phyloP scores from a whole-genome alignment of 768 basidiomycete species.

The Tylopilus sp. region DNA sequence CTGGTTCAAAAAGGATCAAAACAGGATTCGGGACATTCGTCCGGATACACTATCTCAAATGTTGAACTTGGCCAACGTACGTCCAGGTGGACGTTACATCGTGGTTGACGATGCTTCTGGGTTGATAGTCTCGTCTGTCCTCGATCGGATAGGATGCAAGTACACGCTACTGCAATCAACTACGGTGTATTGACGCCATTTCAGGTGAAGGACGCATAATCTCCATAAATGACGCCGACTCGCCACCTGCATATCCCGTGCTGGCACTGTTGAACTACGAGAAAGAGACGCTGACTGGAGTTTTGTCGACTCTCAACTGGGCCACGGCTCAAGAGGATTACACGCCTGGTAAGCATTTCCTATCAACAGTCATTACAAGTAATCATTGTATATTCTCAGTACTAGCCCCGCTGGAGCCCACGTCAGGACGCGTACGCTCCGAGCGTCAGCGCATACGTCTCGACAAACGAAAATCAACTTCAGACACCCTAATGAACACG shows the following conservation, averaged over 20 bases:
- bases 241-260: slow-evolving; percentile 88
- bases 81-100: slow-evolving; percentile 84
- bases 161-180: neutral
- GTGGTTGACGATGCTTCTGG: slow-evolving; percentile 93
- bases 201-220: slow-evolving; percentile 78
- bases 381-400: slow-evolving; percentile 37
- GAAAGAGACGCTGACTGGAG: slow-evolving; percentile 44
- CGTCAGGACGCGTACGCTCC: slow-evolving; percentile 57
- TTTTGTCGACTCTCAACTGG: slow-evolving; percentile 83
- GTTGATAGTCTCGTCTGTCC: slow-evolving; percentile 74
- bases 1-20: slow-evolving; percentile 84
- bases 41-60: slow-evolving; percentile 88
- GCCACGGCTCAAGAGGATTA: slow-evolving; percentile 80
- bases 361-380: neutral
- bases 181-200: neutral
- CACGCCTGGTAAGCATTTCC: slow-evolving; percentile 47
- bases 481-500: slow-evolving; percentile 55
- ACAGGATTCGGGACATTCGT: slow-evolving; percentile 78
- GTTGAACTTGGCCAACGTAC: slow-evolving; percentile 75
- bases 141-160: slow-evolving; percentile 85
- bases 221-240: slow-evolving; percentile 85
- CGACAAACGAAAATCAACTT: slow-evolving; percentile 73
- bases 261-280: slow-evolving; percentile 84
- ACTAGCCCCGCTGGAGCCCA: slow-evolving; percentile 55
- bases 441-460: slow-evolving; percentile 69